Percentiles rank a stretch among this genome's conserved stretches.
Conservation (phyloP, 768 basidiomycete species). For the Leccinum imitatum region DNA sequence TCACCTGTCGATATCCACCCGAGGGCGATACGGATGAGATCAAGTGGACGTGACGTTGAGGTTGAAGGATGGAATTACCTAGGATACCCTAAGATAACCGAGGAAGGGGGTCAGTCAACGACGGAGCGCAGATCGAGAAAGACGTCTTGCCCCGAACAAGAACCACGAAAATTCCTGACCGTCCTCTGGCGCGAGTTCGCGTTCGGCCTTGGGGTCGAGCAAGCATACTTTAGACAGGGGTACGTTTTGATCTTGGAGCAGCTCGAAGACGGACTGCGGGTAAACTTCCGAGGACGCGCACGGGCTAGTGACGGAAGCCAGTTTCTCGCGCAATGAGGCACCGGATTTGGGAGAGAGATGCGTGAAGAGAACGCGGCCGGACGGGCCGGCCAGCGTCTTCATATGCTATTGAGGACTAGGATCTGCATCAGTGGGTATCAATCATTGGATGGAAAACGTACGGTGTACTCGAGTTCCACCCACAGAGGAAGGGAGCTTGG, state of each 20-base stretch:
- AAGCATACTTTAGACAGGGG: conserved; percentile 73
- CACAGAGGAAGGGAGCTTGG: conserved; percentile 75
- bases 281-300: conserved; percentile 29
- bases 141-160: conserved; percentile 76
- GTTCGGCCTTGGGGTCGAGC: conserved; percentile 86
- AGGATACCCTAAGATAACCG: conserved; percentile 51
- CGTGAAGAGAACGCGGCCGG: conserved; percentile 75
- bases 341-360: conserved; percentile 76
- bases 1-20: conserved; percentile 55
- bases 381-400: conserved; percentile 69
- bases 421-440: not conserved
- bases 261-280: conserved; percentile 16
- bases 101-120: not conserved
- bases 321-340: conserved; percentile 43
- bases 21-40: not conserved
- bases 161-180: conserved; percentile 84
- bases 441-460: conserved; percentile 33
- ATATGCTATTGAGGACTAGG: conserved; percentile 59
- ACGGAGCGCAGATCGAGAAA: not conserved
- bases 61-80: conserved; percentile 35
- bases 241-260: conserved; percentile 26
- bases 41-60: not conserved
- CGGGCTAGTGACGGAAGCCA: conserved; percentile 7
- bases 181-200: conserved; percentile 71
- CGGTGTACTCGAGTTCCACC: conserved; percentile 92